Evolutionary conservation across 305 asterid species (phyloP).

Genomic region (Fraxinus ornus): DNA sequence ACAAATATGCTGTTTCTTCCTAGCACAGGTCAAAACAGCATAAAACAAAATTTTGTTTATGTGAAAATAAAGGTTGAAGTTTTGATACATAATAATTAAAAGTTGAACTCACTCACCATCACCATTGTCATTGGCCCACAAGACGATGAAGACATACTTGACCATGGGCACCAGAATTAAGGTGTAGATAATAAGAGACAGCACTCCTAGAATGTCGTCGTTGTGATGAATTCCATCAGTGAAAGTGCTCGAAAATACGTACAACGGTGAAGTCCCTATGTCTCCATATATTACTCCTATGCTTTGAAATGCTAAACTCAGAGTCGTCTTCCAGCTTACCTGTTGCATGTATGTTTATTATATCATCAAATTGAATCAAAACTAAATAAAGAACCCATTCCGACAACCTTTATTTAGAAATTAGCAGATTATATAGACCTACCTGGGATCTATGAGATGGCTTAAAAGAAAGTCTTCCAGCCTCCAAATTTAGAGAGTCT

Average conservation of each 20-base stretch:
- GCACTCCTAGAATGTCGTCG: constrained; percentile 55
- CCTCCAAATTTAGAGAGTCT: constrained; percentile 75
- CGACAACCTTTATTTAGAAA: not conserved
- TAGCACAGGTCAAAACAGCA: too few relatives aligned
- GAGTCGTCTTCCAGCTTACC: constrained; percentile 40
- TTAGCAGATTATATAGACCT: constrained; percentile 1
- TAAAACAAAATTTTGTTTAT: too few relatives aligned
- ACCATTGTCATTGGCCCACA: constrained; percentile 81
- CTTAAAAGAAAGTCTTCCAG: constrained; percentile 49
- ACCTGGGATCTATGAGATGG: constrained; percentile 34
- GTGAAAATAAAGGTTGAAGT: not conserved
- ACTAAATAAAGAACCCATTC: not conserved
- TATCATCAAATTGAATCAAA: not conserved
- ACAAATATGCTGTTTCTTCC: too few relatives aligned
- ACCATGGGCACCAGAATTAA: constrained; percentile 51
- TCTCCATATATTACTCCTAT: constrained; percentile 77
- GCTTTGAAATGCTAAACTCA: constrained; percentile 72
- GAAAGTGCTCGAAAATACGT: constrained; percentile 58
- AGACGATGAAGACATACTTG: constrained; percentile 67
- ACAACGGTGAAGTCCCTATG: constrained; percentile 77
- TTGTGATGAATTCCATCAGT: constrained; percentile 35
- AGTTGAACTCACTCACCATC: constrained; percentile 48
- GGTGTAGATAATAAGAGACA: constrained; percentile 71
- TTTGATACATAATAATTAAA: not conserved
- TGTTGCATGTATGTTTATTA: constrained; percentile 1